A percentile compares a stretch with the other conserved stretches of the same genome.
These are phyloP conservation scores for Coemansia guatemalensis DNA, from an alignment of 192 early-diverging fungal species.

Conservation along the genomic window DNA sequence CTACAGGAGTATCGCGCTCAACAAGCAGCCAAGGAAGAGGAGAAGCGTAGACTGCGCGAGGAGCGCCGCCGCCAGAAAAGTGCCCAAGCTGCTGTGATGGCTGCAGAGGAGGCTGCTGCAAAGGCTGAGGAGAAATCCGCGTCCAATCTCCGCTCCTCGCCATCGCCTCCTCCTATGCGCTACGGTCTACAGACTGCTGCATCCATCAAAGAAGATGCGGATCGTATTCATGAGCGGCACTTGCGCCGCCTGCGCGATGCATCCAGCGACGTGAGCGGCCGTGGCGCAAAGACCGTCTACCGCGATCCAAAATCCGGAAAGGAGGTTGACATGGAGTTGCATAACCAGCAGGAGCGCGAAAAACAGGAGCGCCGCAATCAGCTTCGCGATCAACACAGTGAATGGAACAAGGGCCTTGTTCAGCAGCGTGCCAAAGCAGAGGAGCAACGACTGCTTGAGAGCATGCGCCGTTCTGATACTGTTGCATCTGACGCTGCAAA, in stretches of 20 bases:
- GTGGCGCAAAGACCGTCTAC: constrained; percentile 59
- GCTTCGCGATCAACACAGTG: constrained; percentile 43
- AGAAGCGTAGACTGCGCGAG: constrained; percentile 7
- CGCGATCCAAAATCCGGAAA: constrained; percentile 62
- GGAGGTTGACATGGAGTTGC: constrained; percentile 54
- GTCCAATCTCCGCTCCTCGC: neutral
- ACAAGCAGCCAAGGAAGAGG: constrained; percentile 16
- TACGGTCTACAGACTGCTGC: constrained; percentile 49
- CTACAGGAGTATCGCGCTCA: constrained; percentile 26
- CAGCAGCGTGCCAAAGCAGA: constrained; percentile 52
- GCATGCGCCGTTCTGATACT: constrained; percentile 44
- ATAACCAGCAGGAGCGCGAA: constrained; percentile 40
- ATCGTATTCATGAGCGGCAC: constrained; percentile 26
- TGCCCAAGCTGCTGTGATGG: constrained; percentile 1
- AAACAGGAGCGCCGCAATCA: constrained; percentile 39
- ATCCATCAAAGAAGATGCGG: constrained; percentile 26
- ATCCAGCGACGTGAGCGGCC: constrained; percentile 17
- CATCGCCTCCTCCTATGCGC: constrained; percentile 18
- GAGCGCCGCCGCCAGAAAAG: constrained; percentile 9
- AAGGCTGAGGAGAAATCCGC: neutral
- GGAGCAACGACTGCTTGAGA: constrained; percentile 28
- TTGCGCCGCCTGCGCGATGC: constrained; percentile 28
- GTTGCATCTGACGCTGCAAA: constrained; percentile 44
- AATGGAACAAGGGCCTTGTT: constrained; percentile 65
- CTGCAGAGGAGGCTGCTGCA: neutral